Percentiles rank a stretch among this genome's conserved stretches.
These are phyloP conservation scores for Henckelia pumila DNA, from an alignment of 257 asterid species.

Conservation along the genomic window DNA sequence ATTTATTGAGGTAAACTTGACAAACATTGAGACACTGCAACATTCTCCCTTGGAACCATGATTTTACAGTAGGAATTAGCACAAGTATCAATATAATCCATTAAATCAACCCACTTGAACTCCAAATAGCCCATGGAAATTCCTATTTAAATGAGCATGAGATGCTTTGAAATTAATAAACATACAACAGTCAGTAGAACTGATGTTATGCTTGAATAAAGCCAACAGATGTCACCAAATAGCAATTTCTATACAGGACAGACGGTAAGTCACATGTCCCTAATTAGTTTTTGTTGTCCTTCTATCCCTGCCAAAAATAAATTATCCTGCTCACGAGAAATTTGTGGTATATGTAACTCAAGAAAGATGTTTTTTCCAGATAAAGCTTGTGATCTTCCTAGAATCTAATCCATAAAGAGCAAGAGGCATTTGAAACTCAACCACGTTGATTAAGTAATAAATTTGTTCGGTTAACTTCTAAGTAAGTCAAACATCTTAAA, in stretches of 20 bases:
- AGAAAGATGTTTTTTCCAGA: background rate
- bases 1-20: background rate
- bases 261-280: background rate
- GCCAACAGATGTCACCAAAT: background rate
- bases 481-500: background rate
- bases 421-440: slow-evolving; percentile 18
- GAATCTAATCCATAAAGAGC: background rate
- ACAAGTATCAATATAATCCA: background rate
- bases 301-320: background rate
- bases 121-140: background rate
- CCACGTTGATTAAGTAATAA: background rate
- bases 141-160: background rate
- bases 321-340: slow-evolving; percentile 6
- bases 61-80: background rate
- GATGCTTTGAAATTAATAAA: background rate
- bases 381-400: slow-evolving; percentile 8
- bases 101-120: background rate
- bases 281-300: background rate
- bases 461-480: background rate
- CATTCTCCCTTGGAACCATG: background rate
- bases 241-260: background rate
- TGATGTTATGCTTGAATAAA: background rate
- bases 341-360: slow-evolving; percentile 1
- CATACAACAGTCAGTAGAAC: background rate
- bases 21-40: background rate